Base-by-base conservation (phyloP, 106 monocot genomes). In the Phalaenopsis aphrodite region DNA sequence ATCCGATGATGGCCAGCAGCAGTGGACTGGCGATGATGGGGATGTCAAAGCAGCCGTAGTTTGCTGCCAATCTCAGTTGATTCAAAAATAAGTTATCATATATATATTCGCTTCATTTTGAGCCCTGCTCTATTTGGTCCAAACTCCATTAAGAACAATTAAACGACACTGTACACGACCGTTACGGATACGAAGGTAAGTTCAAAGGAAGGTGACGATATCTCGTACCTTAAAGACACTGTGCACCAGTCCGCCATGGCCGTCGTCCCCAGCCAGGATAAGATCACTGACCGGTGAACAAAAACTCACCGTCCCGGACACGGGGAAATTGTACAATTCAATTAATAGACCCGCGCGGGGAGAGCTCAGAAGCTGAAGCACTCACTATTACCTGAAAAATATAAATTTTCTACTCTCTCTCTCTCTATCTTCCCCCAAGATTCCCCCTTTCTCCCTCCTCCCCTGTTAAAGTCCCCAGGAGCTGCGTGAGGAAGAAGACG, bases 311-410 rank as follows among this genome's bases (percentile, higher is more conserved):
- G 42, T 43, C 10, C 8, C 74, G 74, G 74, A 74, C 74, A 74
- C 74, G 52, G 42, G 74, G 74, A 38, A 41, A 5, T 74, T 38
- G 42, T 74, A 74, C 74, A 74, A 41, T 41, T 72, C 72, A 72
- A 42, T 72, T 72, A 72, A 72, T 72, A 74, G 74, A 41, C 43
- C 11, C 74, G 74, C 43, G 74, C 18, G 17, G 38, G 43, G 43
- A 74, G 74, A 43, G 74, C 11, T 39, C 5, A 23, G 23, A n/a
- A 21, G 11, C 23, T 65, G 24, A n/a, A 21, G 6, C 23, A 19
- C 24, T 10, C 64, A 24, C 9, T 24, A 19, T 65, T 65, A 6
- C 6, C 64, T 21, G 24, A n/a, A 24, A 24, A 23, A 21, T 19
- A 24, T 65, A 24, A 65, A 24, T 43, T 14, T 16, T 14, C 18